Evolutionary conservation across 495 filamentous ascomycete species (phyloP).

Genomic region (Rhypophila decipiens): DNA sequence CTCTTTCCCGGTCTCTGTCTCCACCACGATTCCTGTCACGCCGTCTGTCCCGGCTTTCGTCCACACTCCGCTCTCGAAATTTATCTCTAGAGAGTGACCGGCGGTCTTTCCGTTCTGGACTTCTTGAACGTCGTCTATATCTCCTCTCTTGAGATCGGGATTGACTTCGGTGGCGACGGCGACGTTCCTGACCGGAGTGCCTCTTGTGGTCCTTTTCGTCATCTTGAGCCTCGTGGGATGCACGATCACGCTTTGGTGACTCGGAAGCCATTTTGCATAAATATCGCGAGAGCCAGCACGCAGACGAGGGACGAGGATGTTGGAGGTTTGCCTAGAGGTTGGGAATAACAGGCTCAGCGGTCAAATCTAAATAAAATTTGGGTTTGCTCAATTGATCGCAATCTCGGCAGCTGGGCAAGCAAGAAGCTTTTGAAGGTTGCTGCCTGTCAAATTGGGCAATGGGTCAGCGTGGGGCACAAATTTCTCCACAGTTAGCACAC

Average conservation of each 20-base stretch:
- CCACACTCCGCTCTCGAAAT: slow-evolving; percentile 5
- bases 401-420: too few species aligned
- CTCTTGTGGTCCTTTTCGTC: slow-evolving; percentile 8
- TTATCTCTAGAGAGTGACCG: slow-evolving; percentile 26
- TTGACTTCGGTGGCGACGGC: slow-evolving; percentile 13
- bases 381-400: too few species aligned
- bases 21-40: slow-evolving; percentile 5
- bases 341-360: too few species aligned
- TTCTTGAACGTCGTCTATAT: slow-evolving; percentile 29
- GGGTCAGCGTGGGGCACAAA: too few species aligned
- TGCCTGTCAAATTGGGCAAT: too few species aligned
- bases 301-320: too few species aligned
- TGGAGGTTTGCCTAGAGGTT: too few species aligned
- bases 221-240: slow-evolving; percentile 13
- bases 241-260: slow-evolving; percentile 3
- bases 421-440: too few species aligned
- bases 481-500: too few species aligned
- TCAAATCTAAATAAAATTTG: too few species aligned
- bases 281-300: too few species aligned
- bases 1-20: slow-evolving; percentile 6
- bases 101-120: slow-evolving; percentile 24
- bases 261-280: slow-evolving; percentile 19
- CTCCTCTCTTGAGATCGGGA: slow-evolving; percentile 27
- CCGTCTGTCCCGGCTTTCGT: slow-evolving; percentile 4
- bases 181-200: slow-evolving; percentile 10